These are phyloP conservation scores for Hortiboletus campestris DNA, from an alignment of 768 basidiomycete species.

Conservation along the genomic window DNA sequence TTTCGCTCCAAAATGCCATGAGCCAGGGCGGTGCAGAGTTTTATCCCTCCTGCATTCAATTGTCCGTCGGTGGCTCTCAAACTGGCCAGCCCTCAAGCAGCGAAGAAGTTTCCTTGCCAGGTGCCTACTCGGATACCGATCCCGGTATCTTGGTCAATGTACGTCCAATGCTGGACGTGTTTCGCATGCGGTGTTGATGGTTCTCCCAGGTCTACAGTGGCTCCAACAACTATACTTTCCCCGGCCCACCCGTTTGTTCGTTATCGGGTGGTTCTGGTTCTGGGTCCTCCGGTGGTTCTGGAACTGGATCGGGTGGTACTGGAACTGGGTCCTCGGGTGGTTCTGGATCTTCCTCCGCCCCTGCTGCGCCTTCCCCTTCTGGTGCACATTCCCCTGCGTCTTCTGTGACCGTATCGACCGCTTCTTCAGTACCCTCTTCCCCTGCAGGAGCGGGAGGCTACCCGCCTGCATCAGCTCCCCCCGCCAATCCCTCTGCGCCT, in stretches of 20 bases:
- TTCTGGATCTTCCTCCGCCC: not conserved
- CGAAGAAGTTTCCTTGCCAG: conserved; percentile 59
- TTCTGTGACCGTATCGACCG: not conserved
- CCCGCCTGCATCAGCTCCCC: not conserved
- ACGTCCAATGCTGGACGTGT: not conserved
- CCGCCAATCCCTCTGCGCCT: not conserved
- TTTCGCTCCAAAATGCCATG: conserved; percentile 66
- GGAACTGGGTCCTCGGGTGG: conserved; percentile 4
- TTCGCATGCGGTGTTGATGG: not conserved
- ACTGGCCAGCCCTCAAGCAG: conserved; percentile 18
- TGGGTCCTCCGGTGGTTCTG: conserved; percentile 5
- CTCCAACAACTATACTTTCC: conserved; percentile 42
- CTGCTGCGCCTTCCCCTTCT: not conserved
- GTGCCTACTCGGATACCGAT: conserved; percentile 65
- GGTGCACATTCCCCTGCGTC: not conserved
- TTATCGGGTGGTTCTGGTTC: conserved; percentile 26
- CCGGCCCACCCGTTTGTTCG: conserved; percentile 47
- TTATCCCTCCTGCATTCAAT: conserved; percentile 28
- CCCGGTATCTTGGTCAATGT: conserved; percentile 62
- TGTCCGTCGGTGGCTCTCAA: conserved; percentile 29
- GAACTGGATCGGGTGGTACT: conserved; percentile 4
- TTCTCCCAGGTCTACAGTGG: conserved; percentile 25
- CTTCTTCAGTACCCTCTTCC: not conserved
- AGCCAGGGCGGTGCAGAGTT: conserved; percentile 50
- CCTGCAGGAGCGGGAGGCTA: not conserved